phyloP scores from a whole-genome alignment of 768 basidiomycete species.

The Kwoniella europaea region DNA sequence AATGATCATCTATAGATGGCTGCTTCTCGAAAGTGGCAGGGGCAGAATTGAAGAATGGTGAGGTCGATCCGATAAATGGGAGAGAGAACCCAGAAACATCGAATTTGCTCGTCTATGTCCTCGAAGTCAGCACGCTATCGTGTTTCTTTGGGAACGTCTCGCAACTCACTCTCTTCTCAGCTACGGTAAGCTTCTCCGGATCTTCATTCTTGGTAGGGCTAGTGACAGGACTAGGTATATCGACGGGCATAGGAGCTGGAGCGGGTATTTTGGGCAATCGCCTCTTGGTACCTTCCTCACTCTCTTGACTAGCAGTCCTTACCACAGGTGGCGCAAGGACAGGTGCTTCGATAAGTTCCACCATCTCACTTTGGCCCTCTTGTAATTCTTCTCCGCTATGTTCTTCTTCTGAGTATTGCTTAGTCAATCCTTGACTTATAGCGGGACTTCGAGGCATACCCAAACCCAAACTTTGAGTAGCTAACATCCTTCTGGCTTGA shows the following conservation, averaged over 20 bases:
- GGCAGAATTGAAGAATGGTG: conserved; percentile 47
- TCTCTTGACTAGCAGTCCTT: conserved; percentile 24
- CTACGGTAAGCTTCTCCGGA: conserved; percentile 18
- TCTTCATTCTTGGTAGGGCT: conserved; percentile 30
- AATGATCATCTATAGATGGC: conserved; percentile 28
- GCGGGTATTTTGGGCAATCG: conserved; percentile 48
- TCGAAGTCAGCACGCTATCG: neutral
- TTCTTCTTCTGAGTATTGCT: conserved; percentile 11
- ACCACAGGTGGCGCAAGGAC: conserved; percentile 5
- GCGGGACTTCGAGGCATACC: conserved; percentile 54
- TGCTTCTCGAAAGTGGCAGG: conserved; percentile 32
- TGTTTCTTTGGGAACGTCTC: too few species aligned
- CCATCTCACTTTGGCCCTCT: conserved; percentile 28
- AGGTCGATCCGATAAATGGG: conserved; percentile 48
- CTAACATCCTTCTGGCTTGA: conserved; percentile 51
- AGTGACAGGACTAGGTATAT: conserved; percentile 51
- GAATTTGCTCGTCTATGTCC: conserved; percentile 38
- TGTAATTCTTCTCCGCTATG: neutral
- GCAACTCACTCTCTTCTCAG: conserved; percentile 36
- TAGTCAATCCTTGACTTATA: conserved; percentile 29
- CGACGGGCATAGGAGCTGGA: conserved; percentile 42
- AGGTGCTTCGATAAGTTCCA: conserved; percentile 19
- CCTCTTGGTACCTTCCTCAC: conserved; percentile 20
- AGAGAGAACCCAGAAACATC: conserved; percentile 47
- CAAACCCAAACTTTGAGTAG: conserved; percentile 53